Evolutionary conservation across 176 grass and related monocot genomes (phyloP).

Genomic region (Thinopyrum elongatum): DNA sequence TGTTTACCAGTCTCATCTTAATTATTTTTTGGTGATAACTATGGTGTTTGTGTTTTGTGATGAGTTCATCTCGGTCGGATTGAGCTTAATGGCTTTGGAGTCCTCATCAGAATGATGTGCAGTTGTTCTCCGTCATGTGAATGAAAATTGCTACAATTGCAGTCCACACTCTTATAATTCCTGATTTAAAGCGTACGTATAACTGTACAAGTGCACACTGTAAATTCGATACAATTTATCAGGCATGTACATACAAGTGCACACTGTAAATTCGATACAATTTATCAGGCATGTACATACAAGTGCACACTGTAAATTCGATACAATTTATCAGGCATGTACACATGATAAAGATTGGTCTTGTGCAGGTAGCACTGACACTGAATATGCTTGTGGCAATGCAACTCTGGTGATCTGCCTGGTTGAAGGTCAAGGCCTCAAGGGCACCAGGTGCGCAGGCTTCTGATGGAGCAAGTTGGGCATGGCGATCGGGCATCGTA

Average conservation of each 20-base stretch:
- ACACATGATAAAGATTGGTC: neutral
- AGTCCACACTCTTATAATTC: neutral
- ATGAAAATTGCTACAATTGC: neutral
- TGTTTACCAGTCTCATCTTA: neutral
- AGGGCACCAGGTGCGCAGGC: slow-evolving; percentile 59
- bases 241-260: slow-evolving; percentile 17
- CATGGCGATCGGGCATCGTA: slow-evolving; percentile 38
- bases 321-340: neutral
- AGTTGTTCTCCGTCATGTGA: neutral
- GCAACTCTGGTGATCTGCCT: neutral
- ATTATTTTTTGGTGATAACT: slow-evolving; percentile 6
- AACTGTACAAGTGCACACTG: slow-evolving; percentile 18
- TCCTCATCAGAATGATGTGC: neutral
- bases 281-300: slow-evolving; percentile 19
- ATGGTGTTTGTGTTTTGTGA: neutral
- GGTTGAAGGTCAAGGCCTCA: slow-evolving; percentile 10
- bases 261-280: neutral
- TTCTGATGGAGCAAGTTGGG: slow-evolving; percentile 74
- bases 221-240: neutral
- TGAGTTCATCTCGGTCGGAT: neutral
- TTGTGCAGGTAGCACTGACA: neutral
- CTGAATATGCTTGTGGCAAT: neutral
- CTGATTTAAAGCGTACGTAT: no score
- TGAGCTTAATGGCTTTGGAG: neutral
- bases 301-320: neutral